Percentiles rank a stretch among this genome's conserved stretches.
These are phyloP conservation scores for Colletotrichum sp. DNA, from an alignment of 2,329 filamentous ascomycete genomes.

Conservation along the genomic window DNA sequence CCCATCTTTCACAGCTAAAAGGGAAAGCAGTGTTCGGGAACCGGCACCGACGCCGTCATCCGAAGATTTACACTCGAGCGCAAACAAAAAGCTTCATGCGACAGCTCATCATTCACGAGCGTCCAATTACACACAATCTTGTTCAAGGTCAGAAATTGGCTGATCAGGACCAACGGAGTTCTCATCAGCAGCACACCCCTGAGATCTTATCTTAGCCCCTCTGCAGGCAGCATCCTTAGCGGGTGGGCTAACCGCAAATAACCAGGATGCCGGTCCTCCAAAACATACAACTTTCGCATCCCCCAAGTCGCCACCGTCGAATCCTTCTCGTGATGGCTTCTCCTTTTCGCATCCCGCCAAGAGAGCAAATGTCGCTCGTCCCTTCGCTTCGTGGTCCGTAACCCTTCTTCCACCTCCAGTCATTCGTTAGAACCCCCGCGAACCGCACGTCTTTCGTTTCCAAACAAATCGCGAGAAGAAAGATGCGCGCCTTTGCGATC, in stretches of 20 bases:
- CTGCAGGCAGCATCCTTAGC: background rate
- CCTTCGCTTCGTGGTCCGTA: background rate
- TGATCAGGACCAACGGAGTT: background rate
- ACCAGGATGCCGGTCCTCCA: background rate
- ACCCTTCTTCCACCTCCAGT: accelerated
- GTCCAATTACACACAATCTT: background rate
- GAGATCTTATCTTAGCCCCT: background rate
- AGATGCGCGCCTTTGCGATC: background rate
- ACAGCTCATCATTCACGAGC: background rate
- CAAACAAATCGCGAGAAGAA: background rate
- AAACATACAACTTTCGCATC: background rate
- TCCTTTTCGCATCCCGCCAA: background rate
- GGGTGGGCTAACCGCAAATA: background rate
- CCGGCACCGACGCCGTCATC: background rate
- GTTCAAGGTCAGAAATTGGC: background rate
- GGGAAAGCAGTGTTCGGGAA: background rate
- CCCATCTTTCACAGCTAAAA: background rate
- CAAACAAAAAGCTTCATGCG: background rate
- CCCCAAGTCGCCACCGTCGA: background rate
- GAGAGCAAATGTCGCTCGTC: background rate
- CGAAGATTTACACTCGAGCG: background rate
- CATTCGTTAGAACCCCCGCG: background rate
- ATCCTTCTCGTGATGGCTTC: background rate
- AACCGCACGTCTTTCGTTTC: background rate
- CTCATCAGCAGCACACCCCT: background rate